Percentiles rank a stretch among this genome's conserved stretches.
Evolutionary conservation across 257 asterid species (phyloP).

Genomic region (Forsythia viridissima): DNA sequence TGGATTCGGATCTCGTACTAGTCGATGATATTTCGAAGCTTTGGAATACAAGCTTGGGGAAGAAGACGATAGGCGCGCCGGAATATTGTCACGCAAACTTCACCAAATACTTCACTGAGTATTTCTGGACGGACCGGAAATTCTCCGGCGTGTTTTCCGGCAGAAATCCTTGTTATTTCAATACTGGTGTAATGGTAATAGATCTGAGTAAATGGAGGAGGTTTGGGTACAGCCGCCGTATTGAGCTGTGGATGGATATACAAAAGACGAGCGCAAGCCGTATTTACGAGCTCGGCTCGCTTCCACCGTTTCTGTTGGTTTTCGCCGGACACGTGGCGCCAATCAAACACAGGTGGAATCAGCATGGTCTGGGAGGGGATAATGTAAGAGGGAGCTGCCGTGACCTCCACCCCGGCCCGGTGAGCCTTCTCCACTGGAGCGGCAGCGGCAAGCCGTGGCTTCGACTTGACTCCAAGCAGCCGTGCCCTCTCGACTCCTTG

Average conservation of each 20-base stretch:
- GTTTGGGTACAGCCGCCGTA: conserved; percentile 67
- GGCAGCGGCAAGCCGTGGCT: conserved; percentile 94
- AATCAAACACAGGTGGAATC: conserved; percentile 92
- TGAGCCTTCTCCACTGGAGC: conserved; percentile 97
- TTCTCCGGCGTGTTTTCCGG: conserved; percentile 53
- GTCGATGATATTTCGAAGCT: conserved; percentile 81
- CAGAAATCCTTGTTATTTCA: conserved; percentile 74
- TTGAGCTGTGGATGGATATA: conserved; percentile 95
- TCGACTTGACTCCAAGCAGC: conserved; percentile 72
- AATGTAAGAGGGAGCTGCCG: conserved; percentile 88
- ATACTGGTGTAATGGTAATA: conserved; percentile 94
- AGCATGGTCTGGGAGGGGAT: conserved; percentile 91
- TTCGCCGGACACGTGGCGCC: conserved; percentile 96
- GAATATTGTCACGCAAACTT: conserved; percentile 92
- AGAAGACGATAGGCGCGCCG: conserved; percentile 86
- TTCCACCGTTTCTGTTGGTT: conserved; percentile 78
- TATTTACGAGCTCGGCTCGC: conserved; percentile 89
- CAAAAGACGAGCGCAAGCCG: conserved; percentile 70
- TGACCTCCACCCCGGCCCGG: conserved; percentile 83
- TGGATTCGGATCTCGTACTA: conserved; percentile 88
- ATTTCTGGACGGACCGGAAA: conserved; percentile 65
- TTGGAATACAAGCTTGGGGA: conserved; percentile 63
- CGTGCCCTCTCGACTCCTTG: conserved; percentile 74
- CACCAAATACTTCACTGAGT: conserved; percentile 70
- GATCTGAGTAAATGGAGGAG: conserved; percentile 88